Evolutionary conservation across 177 flowering plant species (phyloP), one percentile per base, ranked within the genome.

Genomic region (Telopea speciosissima): DNA sequence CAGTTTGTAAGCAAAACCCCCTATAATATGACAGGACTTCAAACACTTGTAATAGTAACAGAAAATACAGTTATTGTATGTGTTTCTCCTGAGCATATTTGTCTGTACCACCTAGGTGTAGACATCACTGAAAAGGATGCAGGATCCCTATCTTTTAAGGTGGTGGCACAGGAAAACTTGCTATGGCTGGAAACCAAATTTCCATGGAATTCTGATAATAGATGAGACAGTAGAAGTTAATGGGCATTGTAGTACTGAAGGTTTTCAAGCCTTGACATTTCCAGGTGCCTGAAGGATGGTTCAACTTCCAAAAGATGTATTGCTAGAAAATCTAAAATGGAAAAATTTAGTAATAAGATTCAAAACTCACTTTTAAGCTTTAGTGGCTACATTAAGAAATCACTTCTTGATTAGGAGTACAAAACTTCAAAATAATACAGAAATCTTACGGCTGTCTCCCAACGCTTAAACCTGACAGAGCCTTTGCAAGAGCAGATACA

Each of bases 361-460:
- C 19, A 0, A 12, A 16, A 5, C 14, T 58, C 16, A 17, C 61
- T 58, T 17, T 17, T 58, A n/a, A n/a, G 8, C 23, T 19, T n/a
- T n/a, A 52, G 3, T 19, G 22, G 61, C 5, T 58, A 8, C 61
- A 58, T n/a, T 58, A 58, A 16, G 1, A 58, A 14, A 62, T 24
- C 8, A 26, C 12, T 19, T 62, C 61, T 25, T 60, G 21, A 60
- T 24, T 9, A 24, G 54, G 23, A 21, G 5, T 16, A 54, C 17
- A 21, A 65, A 68, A 49, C 23, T 44, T 33, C 31, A 23, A 0
- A 65, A 22, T 59, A 42, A 67, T 16, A 26, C 11, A 40, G 28
- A 68, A 10, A 80, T 65, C 97, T 91, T 89, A 95, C 99, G 74
- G 88, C 56, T 95, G 97, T 78, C 89, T 92, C 73, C 99, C 99